Conservation (phyloP, 2,329 filamentous ascomycete genomes). For the Pseudogymnoascus sp. region DNA sequence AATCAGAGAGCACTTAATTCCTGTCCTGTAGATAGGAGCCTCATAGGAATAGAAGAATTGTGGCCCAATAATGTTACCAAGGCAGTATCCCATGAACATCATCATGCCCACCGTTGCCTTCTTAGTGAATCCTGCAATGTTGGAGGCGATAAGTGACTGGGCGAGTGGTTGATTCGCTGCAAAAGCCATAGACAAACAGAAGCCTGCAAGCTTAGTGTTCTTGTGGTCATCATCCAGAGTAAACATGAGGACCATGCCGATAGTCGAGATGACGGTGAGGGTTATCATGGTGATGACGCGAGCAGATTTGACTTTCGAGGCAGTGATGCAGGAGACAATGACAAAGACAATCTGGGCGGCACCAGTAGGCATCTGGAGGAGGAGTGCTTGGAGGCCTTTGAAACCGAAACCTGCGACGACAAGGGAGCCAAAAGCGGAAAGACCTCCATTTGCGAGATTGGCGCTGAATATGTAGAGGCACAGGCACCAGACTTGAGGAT, state of each 20-base stretch:
- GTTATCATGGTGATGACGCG: too few species aligned
- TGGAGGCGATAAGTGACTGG: slow-evolving; percentile 42
- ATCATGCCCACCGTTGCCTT: slow-evolving; percentile 64
- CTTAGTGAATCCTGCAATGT: slow-evolving; percentile 66
- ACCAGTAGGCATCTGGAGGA: slow-evolving; percentile 30
- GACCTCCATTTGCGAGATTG: too few species aligned
- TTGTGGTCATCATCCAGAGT: too few species aligned
- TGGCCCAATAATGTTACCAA: slow-evolving; percentile 51
- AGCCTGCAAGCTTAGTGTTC: too few species aligned
- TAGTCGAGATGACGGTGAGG: too few species aligned
- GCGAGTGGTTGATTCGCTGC: too few species aligned
- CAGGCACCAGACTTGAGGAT: too few species aligned
- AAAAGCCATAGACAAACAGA: too few species aligned
- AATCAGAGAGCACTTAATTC: slow-evolving; percentile 4
- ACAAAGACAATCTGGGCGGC: slow-evolving; percentile 27
- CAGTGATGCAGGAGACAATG: slow-evolving; percentile 14
- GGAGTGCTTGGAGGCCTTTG: slow-evolving; percentile 29
- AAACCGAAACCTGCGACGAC: slow-evolving; percentile 33
- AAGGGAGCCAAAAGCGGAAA: slow-evolving; percentile 27
- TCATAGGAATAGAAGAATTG: slow-evolving; percentile 8
- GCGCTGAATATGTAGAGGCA: too few species aligned
- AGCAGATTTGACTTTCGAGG: not conserved
- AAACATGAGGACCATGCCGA: not conserved
- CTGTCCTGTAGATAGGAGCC: not conserved
- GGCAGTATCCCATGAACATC: slow-evolving; percentile 64